Conservation (phyloP, 2,329 filamentous ascomycete genomes). For the Aspergillus fumigatiaffinis region DNA sequence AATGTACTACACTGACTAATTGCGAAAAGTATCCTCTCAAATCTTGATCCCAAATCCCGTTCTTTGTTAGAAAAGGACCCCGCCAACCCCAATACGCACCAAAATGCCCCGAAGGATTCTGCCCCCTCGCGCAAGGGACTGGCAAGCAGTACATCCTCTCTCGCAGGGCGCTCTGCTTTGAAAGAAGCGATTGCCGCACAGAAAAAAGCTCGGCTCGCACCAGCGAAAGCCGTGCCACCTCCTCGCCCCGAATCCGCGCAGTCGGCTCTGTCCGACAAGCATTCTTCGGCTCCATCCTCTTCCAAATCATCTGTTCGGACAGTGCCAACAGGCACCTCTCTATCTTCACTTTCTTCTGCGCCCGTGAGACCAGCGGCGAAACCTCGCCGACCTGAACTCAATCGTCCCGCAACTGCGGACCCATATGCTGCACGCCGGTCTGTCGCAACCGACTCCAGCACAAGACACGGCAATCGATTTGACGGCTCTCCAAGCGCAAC, state of each 20-base stretch:
- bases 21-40: constrained; percentile 64
- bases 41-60: constrained; percentile 73
- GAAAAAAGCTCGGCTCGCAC: constrained; percentile 55
- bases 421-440: constrained; percentile 39
- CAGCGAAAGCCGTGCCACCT: constrained; percentile 38
- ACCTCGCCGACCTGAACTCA: constrained; percentile 34
- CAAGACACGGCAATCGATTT: constrained; percentile 25
- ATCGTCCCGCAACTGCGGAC: constrained; percentile 33
- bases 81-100: constrained; percentile 57
- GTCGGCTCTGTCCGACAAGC: constrained; percentile 46
- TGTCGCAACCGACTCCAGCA: constrained; percentile 50
- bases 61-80: constrained; percentile 77
- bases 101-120: constrained; percentile 13
- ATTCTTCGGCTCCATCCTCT: constrained; percentile 31
- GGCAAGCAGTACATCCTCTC: constrained; percentile 15
- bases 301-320: constrained; percentile 30
- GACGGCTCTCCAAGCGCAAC: constrained; percentile 20
- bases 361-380: constrained; percentile 50
- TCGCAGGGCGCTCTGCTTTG: constrained; percentile 51
- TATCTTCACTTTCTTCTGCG: constrained; percentile 53
- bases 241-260: constrained; percentile 57
- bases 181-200: constrained; percentile 82
- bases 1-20: constrained; percentile 20
- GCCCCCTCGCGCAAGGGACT: constrained; percentile 15
- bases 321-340: constrained; percentile 33